These are phyloP conservation scores for Colletotrichum musicola DNA, from an alignment of 2,329 filamentous ascomycete species.

Conservation along the genomic window DNA sequence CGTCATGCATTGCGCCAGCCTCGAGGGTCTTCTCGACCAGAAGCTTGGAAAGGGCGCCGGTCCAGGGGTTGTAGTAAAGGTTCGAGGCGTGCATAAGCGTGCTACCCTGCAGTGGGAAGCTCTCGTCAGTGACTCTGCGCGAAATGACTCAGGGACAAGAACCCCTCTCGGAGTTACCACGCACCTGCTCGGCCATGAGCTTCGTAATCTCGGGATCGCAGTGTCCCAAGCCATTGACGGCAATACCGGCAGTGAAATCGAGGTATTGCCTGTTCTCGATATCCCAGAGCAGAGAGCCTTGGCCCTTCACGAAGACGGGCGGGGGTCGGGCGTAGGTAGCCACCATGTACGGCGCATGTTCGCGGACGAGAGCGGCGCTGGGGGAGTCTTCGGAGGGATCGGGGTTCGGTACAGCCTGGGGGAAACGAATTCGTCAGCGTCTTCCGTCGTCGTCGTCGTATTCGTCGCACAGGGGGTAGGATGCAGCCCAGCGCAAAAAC, in stretches of 20 bases:
- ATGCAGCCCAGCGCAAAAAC: not conserved
- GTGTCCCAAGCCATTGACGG: conserved; percentile 93
- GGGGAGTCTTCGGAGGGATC: conserved; percentile 81
- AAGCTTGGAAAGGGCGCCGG: conserved; percentile 86
- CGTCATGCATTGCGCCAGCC: conserved; percentile 85
- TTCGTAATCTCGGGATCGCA: conserved; percentile 83
- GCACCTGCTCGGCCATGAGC: conserved; percentile 82
- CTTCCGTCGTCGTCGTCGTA: no score
- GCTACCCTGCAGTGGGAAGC: conserved; percentile 63
- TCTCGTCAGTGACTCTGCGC: conserved; percentile 18
- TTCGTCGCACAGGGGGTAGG: no score
- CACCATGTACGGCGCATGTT: conserved; percentile 90
- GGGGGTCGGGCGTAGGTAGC: conserved; percentile 92
- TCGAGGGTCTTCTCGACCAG: conserved; percentile 85
- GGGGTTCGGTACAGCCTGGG: conserved; percentile 66
- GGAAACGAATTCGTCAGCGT: no score
- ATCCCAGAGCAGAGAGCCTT: conserved; percentile 92
- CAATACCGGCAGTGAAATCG: conserved; percentile 96
- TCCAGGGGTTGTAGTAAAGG: conserved; percentile 97
- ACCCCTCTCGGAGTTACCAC: conserved; percentile 39
- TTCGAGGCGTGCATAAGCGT: conserved; percentile 94
- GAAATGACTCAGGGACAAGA: conserved; percentile 19
- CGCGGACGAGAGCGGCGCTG: conserved; percentile 79
- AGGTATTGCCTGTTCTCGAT: conserved; percentile 90
- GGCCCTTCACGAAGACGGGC: conserved; percentile 88